phyloP scores from a whole-genome alignment of 75 land plant genomes.

The Picea glauca region DNA sequence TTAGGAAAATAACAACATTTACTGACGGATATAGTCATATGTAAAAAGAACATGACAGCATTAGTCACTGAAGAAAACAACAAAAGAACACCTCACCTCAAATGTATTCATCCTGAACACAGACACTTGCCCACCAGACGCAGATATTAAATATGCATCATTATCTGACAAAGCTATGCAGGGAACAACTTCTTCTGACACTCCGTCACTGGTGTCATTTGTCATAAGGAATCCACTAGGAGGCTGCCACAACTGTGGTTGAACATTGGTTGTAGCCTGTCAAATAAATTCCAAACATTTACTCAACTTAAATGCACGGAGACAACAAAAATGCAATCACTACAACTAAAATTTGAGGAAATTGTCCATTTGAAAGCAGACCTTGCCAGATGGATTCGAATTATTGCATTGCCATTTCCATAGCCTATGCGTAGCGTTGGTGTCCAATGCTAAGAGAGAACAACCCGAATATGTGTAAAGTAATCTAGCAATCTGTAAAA shows the following conservation, averaged over 20 bases:
- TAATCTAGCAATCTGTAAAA: constrained; percentile 5
- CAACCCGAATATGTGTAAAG: background rate
- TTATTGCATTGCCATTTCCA: background rate
- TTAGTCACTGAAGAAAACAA: background rate
- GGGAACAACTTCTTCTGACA: constrained; percentile 42
- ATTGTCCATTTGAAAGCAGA: background rate
- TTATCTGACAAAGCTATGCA: constrained; percentile 65
- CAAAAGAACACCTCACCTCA: constrained; percentile 21
- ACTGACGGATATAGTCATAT: background rate
- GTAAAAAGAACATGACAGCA: background rate
- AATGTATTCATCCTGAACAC: constrained; percentile 62
- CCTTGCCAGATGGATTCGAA: background rate
- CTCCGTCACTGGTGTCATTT: constrained; percentile 38
- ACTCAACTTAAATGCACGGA: background rate
- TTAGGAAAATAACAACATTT: background rate
- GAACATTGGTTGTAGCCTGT: constrained; percentile 42
- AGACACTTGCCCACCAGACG: constrained; percentile 64
- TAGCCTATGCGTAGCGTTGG: background rate
- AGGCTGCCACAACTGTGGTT: constrained; percentile 51
- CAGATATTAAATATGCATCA: constrained; percentile 61
- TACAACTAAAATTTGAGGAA: background rate
- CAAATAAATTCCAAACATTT: background rate
- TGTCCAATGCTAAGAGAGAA: background rate
- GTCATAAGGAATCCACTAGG: constrained; percentile 33
- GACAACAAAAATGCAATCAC: background rate